A percentile compares a stretch with the other conserved stretches of the same genome.
phyloP scores from a whole-genome alignment of 371 early-diverging fungal genomes.

The Mucor sp. region DNA sequence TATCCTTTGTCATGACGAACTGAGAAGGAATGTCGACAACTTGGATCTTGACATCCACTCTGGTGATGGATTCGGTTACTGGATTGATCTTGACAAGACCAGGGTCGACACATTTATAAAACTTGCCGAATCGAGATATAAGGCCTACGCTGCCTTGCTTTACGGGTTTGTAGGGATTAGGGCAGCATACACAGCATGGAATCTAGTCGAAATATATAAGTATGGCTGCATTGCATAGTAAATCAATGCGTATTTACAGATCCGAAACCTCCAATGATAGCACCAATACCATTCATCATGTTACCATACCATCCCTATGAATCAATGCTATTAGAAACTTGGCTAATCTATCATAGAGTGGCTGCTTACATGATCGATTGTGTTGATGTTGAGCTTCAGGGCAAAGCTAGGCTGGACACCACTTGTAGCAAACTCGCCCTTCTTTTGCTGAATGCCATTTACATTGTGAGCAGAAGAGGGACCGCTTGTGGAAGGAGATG shows the following conservation, averaged over 20 bases:
- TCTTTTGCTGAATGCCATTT: background rate
- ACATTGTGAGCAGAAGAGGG: background rate
- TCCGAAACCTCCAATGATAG: constrained; percentile 45
- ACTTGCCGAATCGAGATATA: constrained; percentile 80
- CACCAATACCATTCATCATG: constrained; percentile 55
- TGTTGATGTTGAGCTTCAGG: constrained; percentile 31
- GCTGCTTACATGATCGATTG: constrained; percentile 9
- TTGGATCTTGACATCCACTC: constrained; percentile 79
- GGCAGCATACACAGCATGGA: constrained; percentile 58
- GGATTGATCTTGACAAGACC: constrained; percentile 80
- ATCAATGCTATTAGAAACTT: background rate
- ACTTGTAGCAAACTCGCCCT: constrained; percentile 19
- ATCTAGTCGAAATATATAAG: constrained; percentile 16
- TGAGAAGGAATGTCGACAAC: constrained; percentile 76
- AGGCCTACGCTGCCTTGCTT: constrained; percentile 77
- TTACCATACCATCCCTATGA: constrained; percentile 48
- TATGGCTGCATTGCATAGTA: background rate
- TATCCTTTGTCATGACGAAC: constrained; percentile 88
- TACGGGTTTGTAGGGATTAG: constrained; percentile 77
- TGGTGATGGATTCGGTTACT: constrained; percentile 65
- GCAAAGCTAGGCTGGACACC: constrained; percentile 35
- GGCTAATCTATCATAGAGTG: background rate
- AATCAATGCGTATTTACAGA: constrained; percentile 29
- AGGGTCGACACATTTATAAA: constrained; percentile 88
- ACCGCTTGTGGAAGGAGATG: background rate